Evolutionary conservation across 2,329 filamentous ascomycete species (phyloP).

Genomic region (Pseudogymnoascus sp.): DNA sequence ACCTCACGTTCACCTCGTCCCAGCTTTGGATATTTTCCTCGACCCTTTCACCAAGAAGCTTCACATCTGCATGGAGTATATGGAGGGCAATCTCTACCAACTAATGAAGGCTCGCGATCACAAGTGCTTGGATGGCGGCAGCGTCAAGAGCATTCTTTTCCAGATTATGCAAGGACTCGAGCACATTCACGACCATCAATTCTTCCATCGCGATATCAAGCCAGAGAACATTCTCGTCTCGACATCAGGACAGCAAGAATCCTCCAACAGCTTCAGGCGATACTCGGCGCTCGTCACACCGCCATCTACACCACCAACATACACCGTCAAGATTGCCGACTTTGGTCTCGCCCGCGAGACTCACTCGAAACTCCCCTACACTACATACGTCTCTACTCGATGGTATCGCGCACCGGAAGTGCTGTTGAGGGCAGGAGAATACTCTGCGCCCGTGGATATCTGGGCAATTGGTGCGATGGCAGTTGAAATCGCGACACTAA

Average conservation of each 20-base stretch:
- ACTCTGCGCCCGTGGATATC: slow-evolving; percentile 95
- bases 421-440: slow-evolving; percentile 85
- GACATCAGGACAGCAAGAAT: slow-evolving; percentile 71
- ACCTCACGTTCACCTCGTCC: slow-evolving; percentile 85
- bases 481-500: slow-evolving; percentile 91
- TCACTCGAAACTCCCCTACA: slow-evolving; percentile 92
- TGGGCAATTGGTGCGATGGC: slow-evolving; percentile 99
- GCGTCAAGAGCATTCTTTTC: slow-evolving; percentile 95
- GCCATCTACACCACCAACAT: slow-evolving; percentile 84
- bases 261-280: slow-evolving; percentile 76
- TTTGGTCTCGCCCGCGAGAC: slow-evolving; percentile 97
- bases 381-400: slow-evolving; percentile 93
- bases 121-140: slow-evolving; percentile 81
- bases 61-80: slow-evolving; percentile 98
- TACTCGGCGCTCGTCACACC: slow-evolving; percentile 93
- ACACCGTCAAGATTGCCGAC: slow-evolving; percentile 97
- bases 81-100: slow-evolving; percentile 98
- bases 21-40: slow-evolving; percentile 94
- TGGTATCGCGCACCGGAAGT: slow-evolving; percentile 96
- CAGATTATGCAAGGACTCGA: slow-evolving; percentile 95
- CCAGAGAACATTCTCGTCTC: slow-evolving; percentile 98
- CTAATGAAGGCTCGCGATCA: slow-evolving; percentile 97
- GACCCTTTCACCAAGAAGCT: slow-evolving; percentile 94
- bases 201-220: slow-evolving; percentile 99
- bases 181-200: slow-evolving; percentile 93